A percentile compares a stretch with the other conserved stretches of the same genome.
These are phyloP conservation scores for Eleusine indica DNA, from an alignment of 176 grass and related monocot species.

Conservation along the genomic window DNA sequence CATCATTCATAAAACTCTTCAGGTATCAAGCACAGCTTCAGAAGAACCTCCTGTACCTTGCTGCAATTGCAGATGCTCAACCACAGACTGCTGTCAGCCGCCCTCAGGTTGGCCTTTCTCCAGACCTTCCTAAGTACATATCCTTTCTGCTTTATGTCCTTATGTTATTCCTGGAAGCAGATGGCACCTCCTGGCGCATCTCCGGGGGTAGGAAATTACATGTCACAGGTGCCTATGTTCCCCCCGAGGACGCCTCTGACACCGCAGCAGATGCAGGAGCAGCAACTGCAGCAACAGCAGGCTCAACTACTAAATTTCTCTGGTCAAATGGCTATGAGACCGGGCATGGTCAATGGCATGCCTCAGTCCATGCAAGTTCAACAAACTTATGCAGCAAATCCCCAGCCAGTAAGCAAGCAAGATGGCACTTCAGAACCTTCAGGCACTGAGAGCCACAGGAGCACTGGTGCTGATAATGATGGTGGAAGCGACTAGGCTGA, in stretches of 20 bases:
- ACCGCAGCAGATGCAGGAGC: constrained; percentile 79
- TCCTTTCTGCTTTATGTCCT: constrained; percentile 1
- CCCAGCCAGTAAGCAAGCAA: constrained; percentile 38
- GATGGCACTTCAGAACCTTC: constrained; percentile 43
- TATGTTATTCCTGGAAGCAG: constrained; percentile 50
- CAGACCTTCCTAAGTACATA: neutral
- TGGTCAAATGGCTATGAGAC: constrained; percentile 62
- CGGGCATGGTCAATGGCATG: constrained; percentile 61
- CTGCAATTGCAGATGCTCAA: constrained; percentile 91
- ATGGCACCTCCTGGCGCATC: constrained; percentile 59
- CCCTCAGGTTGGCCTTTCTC: constrained; percentile 69
- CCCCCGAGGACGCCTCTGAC: constrained; percentile 72
- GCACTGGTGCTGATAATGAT: constrained; percentile 61
- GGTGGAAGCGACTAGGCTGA: constrained; percentile 45
- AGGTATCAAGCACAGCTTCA: constrained; percentile 99
- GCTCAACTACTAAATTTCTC: constrained; percentile 58
- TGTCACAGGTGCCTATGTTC: constrained; percentile 68
- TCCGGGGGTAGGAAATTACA: constrained; percentile 55
- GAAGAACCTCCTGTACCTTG: constrained; percentile 92
- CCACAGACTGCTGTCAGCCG: constrained; percentile 66
- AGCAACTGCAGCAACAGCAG: constrained; percentile 78
- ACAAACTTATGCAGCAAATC: constrained; percentile 41
- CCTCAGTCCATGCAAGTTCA: constrained; percentile 54
- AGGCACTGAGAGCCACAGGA: constrained; percentile 60
- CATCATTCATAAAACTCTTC: constrained; percentile 30